Conservation (phyloP, 2,329 filamentous ascomycete genomes). For the Colletotrichum costaricense region DNA sequence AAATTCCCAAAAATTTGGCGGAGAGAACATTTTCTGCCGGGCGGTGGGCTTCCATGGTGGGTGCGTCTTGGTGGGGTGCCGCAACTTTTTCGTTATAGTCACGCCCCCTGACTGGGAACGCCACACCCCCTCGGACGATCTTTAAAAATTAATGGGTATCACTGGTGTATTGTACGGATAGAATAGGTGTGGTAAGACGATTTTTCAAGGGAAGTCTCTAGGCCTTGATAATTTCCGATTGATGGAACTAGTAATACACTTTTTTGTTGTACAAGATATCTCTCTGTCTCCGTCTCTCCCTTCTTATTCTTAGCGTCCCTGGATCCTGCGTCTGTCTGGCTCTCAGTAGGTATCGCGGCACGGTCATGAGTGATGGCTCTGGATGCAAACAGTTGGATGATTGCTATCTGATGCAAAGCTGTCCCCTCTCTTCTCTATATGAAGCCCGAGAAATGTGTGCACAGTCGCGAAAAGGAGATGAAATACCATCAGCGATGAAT, state of each 20-base stretch:
- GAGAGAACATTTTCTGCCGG: constrained; percentile 50
- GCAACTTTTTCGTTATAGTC: constrained; percentile 19
- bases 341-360: constrained; percentile 10
- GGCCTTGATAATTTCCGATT: constrained; percentile 1
- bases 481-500: constrained; percentile 25
- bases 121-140: constrained; percentile 7
- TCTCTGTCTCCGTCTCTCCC: background rate
- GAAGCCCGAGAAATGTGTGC: constrained; percentile 20
- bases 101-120: background rate
- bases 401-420: constrained; percentile 36
- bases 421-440: constrained; percentile 29
- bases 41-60: constrained; percentile 44
- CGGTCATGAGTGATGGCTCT: constrained; percentile 15
- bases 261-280: constrained; percentile 32
- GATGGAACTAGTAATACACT: constrained; percentile 33
- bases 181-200: background rate
- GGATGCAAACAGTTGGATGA: constrained; percentile 31
- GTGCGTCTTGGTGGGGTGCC: constrained; percentile 23
- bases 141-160: no score
- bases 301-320: background rate
- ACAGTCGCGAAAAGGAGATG: constrained; percentile 9
- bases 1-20: constrained; percentile 51
- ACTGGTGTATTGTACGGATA: no score
- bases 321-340: background rate
- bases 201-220: no score